Conservation (phyloP, 2,329 filamentous ascomycete genomes). For the Helminthosporium solani region DNA sequence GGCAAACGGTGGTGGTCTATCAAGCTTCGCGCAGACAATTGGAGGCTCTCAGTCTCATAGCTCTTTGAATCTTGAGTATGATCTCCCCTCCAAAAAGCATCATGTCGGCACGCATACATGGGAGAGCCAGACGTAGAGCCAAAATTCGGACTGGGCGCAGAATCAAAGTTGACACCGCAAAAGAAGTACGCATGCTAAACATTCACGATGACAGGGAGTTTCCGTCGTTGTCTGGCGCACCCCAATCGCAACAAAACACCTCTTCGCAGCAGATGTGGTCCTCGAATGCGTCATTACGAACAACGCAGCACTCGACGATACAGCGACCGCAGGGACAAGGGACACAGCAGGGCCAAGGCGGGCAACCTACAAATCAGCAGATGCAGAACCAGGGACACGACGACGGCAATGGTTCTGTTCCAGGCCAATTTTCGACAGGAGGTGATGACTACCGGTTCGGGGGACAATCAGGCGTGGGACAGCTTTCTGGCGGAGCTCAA, state of each 20-base stretch:
- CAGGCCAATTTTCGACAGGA: slow-evolving; percentile 53
- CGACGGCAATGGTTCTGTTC: slow-evolving; percentile 40
- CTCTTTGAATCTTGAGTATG: slow-evolving; percentile 59
- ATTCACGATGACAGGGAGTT: slow-evolving; percentile 55
- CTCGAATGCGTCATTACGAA: slow-evolving; percentile 57
- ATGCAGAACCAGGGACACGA: slow-evolving; percentile 45
- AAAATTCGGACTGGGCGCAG: not conserved
- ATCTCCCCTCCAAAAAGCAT: slow-evolving; percentile 16
- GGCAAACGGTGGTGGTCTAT: slow-evolving; percentile 50
- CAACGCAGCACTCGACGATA: slow-evolving; percentile 54
- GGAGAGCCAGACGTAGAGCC: slow-evolving; percentile 3
- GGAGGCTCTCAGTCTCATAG: slow-evolving; percentile 55
- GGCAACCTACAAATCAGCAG: slow-evolving; percentile 44
- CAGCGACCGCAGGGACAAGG: slow-evolving; percentile 52
- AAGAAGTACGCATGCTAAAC: slow-evolving; percentile 17
- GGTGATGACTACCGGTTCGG: slow-evolving; percentile 60
- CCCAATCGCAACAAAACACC: slow-evolving; percentile 57
- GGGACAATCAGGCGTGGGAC: slow-evolving; percentile 55
- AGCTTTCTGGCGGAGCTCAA: slow-evolving; percentile 52
- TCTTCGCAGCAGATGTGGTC: slow-evolving; percentile 54
- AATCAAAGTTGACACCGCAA: not conserved
- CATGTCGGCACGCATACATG: slow-evolving; percentile 10
- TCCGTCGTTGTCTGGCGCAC: slow-evolving; percentile 59
- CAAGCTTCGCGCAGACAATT: slow-evolving; percentile 59
- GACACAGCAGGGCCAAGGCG: slow-evolving; percentile 32